These are phyloP conservation scores for Xylaria bambusicola DNA, from an alignment of 495 filamentous ascomycete species.

Conservation along the genomic window DNA sequence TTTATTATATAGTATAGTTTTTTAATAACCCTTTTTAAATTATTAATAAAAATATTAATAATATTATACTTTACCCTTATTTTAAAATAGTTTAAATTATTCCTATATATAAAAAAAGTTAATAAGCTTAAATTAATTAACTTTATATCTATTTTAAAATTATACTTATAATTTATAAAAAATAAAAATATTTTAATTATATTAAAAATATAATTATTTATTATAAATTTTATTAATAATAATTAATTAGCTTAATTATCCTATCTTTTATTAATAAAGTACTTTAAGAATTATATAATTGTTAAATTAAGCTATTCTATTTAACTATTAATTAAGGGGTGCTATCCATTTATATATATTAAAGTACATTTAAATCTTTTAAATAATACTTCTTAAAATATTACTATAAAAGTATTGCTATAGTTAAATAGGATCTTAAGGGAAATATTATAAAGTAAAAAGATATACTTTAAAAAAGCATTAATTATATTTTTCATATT, in stretches of 20 bases:
- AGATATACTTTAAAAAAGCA: background rate
- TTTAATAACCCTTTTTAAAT: background rate
- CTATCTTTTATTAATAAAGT: background rate
- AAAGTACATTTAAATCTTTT: background rate
- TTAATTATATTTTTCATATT: slow-evolving; percentile 61
- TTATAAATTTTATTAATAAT: background rate
- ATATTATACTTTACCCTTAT: background rate
- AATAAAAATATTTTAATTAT: background rate
- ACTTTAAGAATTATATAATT: background rate
- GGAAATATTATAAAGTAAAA: background rate
- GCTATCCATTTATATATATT: background rate
- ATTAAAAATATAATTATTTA: background rate
- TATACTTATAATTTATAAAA: background rate
- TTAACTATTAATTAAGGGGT: background rate
- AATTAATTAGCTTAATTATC: background rate
- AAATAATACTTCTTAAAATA: background rate
- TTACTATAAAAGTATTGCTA: background rate
- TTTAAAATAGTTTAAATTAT: no score
- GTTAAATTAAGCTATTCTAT: background rate
- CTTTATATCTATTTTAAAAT: background rate
- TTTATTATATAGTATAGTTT: background rate
- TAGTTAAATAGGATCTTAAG: background rate
- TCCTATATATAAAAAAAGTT: no score
- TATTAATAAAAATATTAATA: background rate
- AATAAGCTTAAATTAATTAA: no score